Percentiles rank a stretch among this genome's conserved stretches.
phyloP scores from a whole-genome alignment of 306 rosid genomes.

The Cercis canadensis region DNA sequence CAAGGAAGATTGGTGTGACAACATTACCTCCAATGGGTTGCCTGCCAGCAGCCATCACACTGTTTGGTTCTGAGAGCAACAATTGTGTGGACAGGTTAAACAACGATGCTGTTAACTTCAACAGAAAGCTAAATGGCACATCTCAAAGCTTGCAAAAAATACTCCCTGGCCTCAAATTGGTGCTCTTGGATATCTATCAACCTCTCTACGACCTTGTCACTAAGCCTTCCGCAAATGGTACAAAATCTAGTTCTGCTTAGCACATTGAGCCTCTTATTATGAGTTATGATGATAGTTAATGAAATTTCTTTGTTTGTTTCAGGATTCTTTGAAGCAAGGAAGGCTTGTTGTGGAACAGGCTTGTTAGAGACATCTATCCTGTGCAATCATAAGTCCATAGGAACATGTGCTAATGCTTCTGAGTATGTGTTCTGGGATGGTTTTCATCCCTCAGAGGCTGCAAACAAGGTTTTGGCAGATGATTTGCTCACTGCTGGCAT shows the following conservation, averaged over 20 bases:
- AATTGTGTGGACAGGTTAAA: constrained; percentile 60
- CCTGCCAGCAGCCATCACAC: constrained; percentile 64
- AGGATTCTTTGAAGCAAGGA: constrained; percentile 76
- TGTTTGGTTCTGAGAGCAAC: constrained; percentile 62
- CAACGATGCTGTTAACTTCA: constrained; percentile 57
- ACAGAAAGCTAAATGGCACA: constrained; percentile 58
- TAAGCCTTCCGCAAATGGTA: constrained; percentile 66
- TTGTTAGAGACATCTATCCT: constrained; percentile 63
- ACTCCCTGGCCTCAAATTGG: constrained; percentile 64
- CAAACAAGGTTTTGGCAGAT: constrained; percentile 54
- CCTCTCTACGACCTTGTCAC: constrained; percentile 60
- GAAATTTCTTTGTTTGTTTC: constrained; percentile 7
- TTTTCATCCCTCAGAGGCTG: constrained; percentile 72
- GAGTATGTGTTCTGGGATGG: constrained; percentile 82
- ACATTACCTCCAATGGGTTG: constrained; percentile 77
- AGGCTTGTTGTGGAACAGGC: constrained; percentile 76
- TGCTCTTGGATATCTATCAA: constrained; percentile 60
- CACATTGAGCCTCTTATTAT: constrained; percentile 14
- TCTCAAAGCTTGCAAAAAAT: constrained; percentile 53
- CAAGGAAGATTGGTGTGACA: constrained; percentile 74
- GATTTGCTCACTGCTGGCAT: constrained; percentile 49
- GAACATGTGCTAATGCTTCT: constrained; percentile 82
- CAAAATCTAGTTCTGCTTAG: background rate
- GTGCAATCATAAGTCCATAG: constrained; percentile 59
- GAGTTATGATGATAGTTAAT: background rate